phyloP scores from a whole-genome alignment of 352 stramenopile genomes.

The Phytophthora hybrid region DNA sequence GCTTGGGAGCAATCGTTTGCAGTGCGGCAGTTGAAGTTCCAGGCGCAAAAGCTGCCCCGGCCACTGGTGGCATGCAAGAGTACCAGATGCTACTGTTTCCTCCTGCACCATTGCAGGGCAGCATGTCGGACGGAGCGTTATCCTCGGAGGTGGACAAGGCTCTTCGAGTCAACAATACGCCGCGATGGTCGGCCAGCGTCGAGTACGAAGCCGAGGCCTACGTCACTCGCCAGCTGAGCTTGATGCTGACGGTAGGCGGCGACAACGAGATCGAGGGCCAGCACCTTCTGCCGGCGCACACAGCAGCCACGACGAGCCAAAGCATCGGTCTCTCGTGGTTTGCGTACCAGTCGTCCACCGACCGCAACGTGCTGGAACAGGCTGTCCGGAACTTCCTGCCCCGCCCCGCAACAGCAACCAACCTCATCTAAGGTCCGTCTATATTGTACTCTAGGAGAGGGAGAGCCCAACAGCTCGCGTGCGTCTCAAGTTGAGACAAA shows the following conservation, averaged over 20 bases:
- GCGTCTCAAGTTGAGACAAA: no score
- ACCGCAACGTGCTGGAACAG: conserved; percentile 34
- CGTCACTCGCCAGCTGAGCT: conserved; percentile 17
- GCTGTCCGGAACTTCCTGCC: conserved; percentile 34
- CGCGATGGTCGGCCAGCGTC: conserved; percentile 14
- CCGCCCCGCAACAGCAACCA: background rate
- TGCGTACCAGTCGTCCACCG: conserved; percentile 28
- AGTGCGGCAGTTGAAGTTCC: conserved; percentile 45
- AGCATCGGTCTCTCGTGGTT: conserved; percentile 39
- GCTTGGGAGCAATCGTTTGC: conserved; percentile 35
- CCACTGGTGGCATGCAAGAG: background rate
- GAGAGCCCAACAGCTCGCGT: no score
- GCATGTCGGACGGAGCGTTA: conserved; percentile 7
- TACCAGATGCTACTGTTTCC: conserved; percentile 34
- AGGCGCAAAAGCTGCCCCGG: conserved; percentile 18
- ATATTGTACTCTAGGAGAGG: background rate
- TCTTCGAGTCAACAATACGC: conserved; percentile 7
- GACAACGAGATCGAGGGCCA: background rate
- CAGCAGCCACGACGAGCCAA: background rate
- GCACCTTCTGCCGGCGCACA: background rate
- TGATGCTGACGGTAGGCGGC: conserved; percentile 10
- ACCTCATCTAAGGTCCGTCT: conserved; percentile 5
- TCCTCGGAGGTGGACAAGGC: conserved; percentile 14
- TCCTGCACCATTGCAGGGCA: conserved; percentile 7
- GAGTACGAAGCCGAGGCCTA: conserved; percentile 20